Evolutionary conservation across 2,329 filamentous ascomycete genomes (phyloP).

Genomic region (Penicillium sp.): DNA sequence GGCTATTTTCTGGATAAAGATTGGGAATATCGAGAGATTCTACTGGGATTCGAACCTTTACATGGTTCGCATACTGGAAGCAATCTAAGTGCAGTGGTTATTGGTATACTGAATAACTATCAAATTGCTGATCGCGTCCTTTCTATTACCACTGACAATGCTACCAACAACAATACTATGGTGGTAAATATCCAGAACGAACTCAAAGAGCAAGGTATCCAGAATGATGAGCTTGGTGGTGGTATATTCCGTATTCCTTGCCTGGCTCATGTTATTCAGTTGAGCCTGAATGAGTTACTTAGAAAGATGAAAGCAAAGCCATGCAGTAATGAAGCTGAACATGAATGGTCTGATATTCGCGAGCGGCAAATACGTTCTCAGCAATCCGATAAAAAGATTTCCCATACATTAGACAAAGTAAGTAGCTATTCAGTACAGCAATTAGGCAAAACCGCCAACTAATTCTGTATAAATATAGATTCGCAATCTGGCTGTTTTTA

Average conservation of each 20-base stretch:
- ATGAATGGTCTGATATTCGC: slow-evolving; percentile 4
- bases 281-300: slow-evolving; percentile 5
- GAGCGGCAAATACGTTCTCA: no score
- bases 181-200: no score
- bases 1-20: slow-evolving; percentile 5
- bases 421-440: no score
- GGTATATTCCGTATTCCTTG: slow-evolving; percentile 5
- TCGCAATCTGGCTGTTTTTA: slow-evolving; percentile 11
- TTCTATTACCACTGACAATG: slow-evolving; percentile 7
- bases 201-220: no score
- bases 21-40: slow-evolving; percentile 5
- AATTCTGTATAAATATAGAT: no score
- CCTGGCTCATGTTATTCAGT: slow-evolving; percentile 5
- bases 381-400: no score
- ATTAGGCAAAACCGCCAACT: no score
- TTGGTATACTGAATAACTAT: slow-evolving; percentile 1
- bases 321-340: slow-evolving; percentile 7
- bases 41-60: slow-evolving; percentile 7
- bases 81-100: not conserved
- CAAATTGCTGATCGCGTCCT: slow-evolving; percentile 1
- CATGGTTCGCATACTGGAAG: slow-evolving; percentile 1
- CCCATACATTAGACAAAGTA: no score
- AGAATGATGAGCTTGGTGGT: no score
- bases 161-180: slow-evolving; percentile 5
- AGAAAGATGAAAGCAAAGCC: slow-evolving; percentile 6